phyloP scores from a whole-genome alignment of 2,329 filamentous ascomycete species.

The Microdochium bolleyi region DNA sequence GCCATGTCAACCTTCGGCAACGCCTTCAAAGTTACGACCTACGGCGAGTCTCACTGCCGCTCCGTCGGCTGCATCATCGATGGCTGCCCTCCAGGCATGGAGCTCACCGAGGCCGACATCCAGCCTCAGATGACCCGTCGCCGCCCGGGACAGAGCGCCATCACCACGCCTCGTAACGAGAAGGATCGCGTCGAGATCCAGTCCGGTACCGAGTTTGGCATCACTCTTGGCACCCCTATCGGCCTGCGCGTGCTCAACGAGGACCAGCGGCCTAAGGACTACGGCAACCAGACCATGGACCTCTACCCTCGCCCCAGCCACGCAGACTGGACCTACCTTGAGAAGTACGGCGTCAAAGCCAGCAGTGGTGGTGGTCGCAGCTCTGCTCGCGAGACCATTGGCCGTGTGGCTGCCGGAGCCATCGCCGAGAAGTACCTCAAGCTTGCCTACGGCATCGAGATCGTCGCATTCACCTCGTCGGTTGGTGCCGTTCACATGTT shows the following conservation, averaged over 20 bases:
- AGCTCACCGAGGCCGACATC: slow-evolving; percentile 78
- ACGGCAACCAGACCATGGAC: slow-evolving; percentile 84
- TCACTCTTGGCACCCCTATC: slow-evolving; percentile 88
- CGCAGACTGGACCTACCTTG: slow-evolving; percentile 93
- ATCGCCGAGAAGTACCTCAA: slow-evolving; percentile 89
- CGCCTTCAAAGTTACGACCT: slow-evolving; percentile 78
- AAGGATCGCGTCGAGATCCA: slow-evolving; percentile 89
- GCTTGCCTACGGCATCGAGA: slow-evolving; percentile 77
- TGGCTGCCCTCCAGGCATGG: slow-evolving; percentile 80
- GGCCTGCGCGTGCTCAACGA: slow-evolving; percentile 82
- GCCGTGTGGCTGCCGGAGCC: slow-evolving; percentile 81
- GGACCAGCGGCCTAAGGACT: slow-evolving; percentile 89
- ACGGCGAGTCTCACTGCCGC: slow-evolving; percentile 82
- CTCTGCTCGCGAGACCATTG: slow-evolving; percentile 92
- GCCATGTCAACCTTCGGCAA: slow-evolving; percentile 84
- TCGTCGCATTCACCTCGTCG: slow-evolving; percentile 82
- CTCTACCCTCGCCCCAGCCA: slow-evolving; percentile 84
- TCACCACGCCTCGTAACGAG: slow-evolving; percentile 89
- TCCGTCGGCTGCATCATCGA: slow-evolving; percentile 95
- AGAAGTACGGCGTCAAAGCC: slow-evolving; percentile 95
- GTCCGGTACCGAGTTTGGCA: slow-evolving; percentile 82
- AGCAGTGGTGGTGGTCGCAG: slow-evolving; percentile 83
- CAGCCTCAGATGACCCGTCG: slow-evolving; percentile 91
- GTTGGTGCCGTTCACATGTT: slow-evolving; percentile 76
- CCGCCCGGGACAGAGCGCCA: slow-evolving; percentile 78